Evolutionary conservation across 129 eudicot genomes (phyloP).

Genomic region (Flaveria ramosissima): DNA sequence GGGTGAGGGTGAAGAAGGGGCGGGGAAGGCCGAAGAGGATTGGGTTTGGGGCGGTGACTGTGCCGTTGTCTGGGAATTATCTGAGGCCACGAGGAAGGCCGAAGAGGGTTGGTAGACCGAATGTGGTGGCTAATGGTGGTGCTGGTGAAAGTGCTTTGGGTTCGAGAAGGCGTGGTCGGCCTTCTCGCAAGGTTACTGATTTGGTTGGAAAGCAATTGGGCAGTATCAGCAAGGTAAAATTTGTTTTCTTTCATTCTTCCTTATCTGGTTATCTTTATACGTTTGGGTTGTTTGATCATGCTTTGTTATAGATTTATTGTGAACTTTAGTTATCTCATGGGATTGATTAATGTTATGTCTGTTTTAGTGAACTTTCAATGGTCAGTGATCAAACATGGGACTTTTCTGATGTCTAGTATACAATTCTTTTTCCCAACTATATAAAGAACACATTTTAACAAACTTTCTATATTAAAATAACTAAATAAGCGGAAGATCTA

Average conservation of each 20-base stretch:
- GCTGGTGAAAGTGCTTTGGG: slow-evolving; percentile 32
- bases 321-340: background rate
- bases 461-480: no score
- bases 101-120: slow-evolving; percentile 40
- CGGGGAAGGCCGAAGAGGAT: slow-evolving; percentile 47
- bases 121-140: slow-evolving; percentile 44
- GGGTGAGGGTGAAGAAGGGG: slow-evolving; percentile 38
- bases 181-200: slow-evolving; percentile 45
- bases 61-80: slow-evolving; percentile 54
- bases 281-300: background rate
- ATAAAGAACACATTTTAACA: no score
- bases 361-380: no score
- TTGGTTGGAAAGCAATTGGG: slow-evolving; percentile 60
- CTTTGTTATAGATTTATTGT: background rate
- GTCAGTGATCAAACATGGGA: no score
- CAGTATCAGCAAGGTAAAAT: slow-evolving; percentile 70
- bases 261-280: background rate
- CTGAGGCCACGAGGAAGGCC: slow-evolving; percentile 67
- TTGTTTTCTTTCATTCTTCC: background rate
- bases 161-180: slow-evolving; percentile 59
- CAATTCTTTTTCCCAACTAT: no score
- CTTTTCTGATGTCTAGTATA: no score
- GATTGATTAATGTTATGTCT: no score
- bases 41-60: slow-evolving; percentile 40
- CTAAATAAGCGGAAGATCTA: no score